Base-by-base conservation (phyloP, 2,329 filamentous ascomycete genomes). In the Scleromitrula shiraiana region DNA sequence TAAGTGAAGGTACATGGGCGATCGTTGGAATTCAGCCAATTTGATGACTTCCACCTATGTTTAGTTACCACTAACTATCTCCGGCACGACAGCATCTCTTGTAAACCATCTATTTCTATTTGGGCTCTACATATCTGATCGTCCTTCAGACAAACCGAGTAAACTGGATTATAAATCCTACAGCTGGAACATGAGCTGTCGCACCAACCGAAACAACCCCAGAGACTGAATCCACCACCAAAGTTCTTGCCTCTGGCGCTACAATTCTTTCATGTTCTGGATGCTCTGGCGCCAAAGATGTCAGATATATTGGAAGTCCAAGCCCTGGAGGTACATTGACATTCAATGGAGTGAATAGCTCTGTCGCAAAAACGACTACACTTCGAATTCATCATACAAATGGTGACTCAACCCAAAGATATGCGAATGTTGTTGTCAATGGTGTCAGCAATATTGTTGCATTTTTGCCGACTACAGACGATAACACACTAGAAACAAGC, bases 11-110 rank as follows among this genome's bases (percentile, higher is more conserved):
- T 85, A 84, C 64, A 75, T 83, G 64, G 82, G 82, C 17, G 82
- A 86, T 63, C 75, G 82, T 19, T 85, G 82, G 82, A 64, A 76
- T 0, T 73, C 70, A 5, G 61, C 62, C n/a, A 79, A 84, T 53
- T 69, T 86, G 0, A 74, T 73, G 62, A 66, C 73, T 0, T 77
- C 73, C 43, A 82, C 78, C 0, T 84, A 84, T 56, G 66, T 84
- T 33, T 85, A 80, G 81, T 69, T 84, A 0, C 81, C 81, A 0
- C 63, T 84, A 0, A 67, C 59, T 4, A 68, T 82, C 50, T 67
- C 67, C 1, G 77, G 76, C 0, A 76, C 69, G 0, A 71, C 65
- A 0, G 75, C 78, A 2, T 69, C 56, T 8, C 69, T 78, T 58
- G 64, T 60, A 60, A 24, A 37, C n/a, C n/a, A n/a, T n/a, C n/a